Percentiles rank a stretch among this genome's conserved stretches.
Evolutionary conservation across 352 stramenopile genomes (phyloP).

Genomic region (Phytophthora brassicae): DNA sequence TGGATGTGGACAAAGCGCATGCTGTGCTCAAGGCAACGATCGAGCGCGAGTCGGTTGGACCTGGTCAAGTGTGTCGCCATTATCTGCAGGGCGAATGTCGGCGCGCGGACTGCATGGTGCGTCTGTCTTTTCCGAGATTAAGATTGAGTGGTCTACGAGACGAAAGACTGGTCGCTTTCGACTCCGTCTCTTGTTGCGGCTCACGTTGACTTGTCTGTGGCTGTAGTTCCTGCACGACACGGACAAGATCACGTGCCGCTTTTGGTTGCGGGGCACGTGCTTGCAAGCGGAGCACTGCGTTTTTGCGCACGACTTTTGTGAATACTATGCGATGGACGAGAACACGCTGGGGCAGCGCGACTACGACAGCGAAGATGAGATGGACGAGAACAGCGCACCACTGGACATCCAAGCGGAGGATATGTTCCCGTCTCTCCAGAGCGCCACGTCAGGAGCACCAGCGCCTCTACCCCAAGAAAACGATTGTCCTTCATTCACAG

Average conservation of each 20-base stretch:
- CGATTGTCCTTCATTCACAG: slow-evolving; percentile 3
- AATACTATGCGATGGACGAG: slow-evolving; percentile 70
- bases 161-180: slow-evolving; percentile 14
- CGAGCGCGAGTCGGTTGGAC: slow-evolving; percentile 67
- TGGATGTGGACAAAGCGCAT: slow-evolving; percentile 78
- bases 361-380: slow-evolving; percentile 82
- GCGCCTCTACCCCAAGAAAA: slow-evolving; percentile 12
- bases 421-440: slow-evolving; percentile 78
- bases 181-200: slow-evolving; percentile 28
- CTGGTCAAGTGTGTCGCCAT: slow-evolving; percentile 78
- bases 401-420: slow-evolving; percentile 75
- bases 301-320: slow-evolving; percentile 81
- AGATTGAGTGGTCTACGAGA: slow-evolving; percentile 17
- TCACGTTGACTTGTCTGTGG: slow-evolving; percentile 28
- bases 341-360: slow-evolving; percentile 43
- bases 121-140: slow-evolving; percentile 32
- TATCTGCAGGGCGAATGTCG: slow-evolving; percentile 82
- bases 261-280: slow-evolving; percentile 81
- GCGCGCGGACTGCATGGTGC: slow-evolving; percentile 84
- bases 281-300: slow-evolving; percentile 79
- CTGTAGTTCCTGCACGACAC: slow-evolving; percentile 85
- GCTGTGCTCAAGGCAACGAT: slow-evolving; percentile 75
- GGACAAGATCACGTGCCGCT: slow-evolving; percentile 80
- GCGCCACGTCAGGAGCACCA: slow-evolving; percentile 19
- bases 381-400: slow-evolving; percentile 37